Evolutionary conservation across 1,139 yeast species (phyloP), one percentile per base, ranked within the genome.

Genomic region (Sugiyamaella sp.): DNA sequence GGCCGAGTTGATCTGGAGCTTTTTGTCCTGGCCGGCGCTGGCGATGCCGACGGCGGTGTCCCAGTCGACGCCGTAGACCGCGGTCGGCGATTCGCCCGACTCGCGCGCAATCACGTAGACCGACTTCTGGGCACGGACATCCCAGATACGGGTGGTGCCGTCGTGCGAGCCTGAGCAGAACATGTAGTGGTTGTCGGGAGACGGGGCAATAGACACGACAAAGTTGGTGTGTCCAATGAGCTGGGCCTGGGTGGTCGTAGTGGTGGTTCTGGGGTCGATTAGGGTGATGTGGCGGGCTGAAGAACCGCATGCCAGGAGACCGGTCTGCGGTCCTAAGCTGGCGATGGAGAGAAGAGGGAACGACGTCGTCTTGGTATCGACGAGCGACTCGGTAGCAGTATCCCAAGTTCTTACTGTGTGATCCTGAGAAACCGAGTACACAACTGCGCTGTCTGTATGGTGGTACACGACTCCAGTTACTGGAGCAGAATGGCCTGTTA

Each of bases 401-500:
- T 93, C 99, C 98, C 99, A 93, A 0, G 99, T 93, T 66, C 88
- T 87, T 60, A 93, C 83, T 1, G 96, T 83, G 69, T 93, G 99
- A 73, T 93, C 98, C 70, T 90, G 97, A 2, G 97, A 87, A 1
- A 88, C 97, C 0, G 98, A 89, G 72, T 93, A 93, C 14, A 85
- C 96, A 4, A 91, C 96, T 0, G 95, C 54, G 40, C 79, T 61
- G 68, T 93, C 98, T 27, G 74, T 72, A 5, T 76, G 69, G 65
- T 89, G 96, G 68, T 90, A 89, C 16, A 81, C 77, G 16, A 89
- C 87, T 37, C 81, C 95, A 65, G 90, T 95, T 17, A 90, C 97
- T 3, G 97, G 96, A 41, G 85, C 89, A 19, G 80, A 70, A 68
- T 93, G 98, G 19, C 95, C 86, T 64, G 85, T 87, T 59, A 91